Percentiles rank a stretch among this genome's conserved stretches.
These are phyloP conservation scores for Eragrostis nindensis DNA, from an alignment of 176 grass and related monocot species.

Conservation along the genomic window DNA sequence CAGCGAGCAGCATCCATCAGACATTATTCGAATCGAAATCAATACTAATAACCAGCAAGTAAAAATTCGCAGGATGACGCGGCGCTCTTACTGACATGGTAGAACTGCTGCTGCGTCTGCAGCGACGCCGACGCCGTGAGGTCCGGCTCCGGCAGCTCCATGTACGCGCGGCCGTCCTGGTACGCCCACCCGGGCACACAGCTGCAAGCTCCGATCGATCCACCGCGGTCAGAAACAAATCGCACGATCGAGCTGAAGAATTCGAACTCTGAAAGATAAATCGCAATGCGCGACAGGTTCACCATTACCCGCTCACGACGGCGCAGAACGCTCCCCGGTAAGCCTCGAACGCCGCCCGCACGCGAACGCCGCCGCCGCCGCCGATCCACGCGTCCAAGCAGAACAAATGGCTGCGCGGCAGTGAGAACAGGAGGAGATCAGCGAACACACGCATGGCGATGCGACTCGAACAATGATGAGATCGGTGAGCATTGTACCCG, in stretches of 20 bases:
- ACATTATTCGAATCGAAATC: background rate
- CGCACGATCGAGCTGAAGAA: background rate
- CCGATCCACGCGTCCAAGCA: constrained; percentile 59
- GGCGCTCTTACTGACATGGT: constrained; percentile 50
- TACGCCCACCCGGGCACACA: constrained; percentile 84
- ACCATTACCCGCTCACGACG: constrained; percentile 52
- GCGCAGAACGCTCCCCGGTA: constrained; percentile 56
- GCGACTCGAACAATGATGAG: background rate
- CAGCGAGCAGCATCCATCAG: constrained; percentile 8
- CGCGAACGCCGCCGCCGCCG: constrained; percentile 1
- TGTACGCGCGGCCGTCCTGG: constrained; percentile 51
- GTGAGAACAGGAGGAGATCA: background rate
- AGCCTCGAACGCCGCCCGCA: constrained; percentile 46
- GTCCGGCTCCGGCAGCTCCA: constrained; percentile 54
- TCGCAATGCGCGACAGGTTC: background rate
- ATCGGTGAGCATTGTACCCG: constrained; percentile 3
- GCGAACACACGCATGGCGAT: background rate
- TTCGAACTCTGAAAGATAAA: background rate
- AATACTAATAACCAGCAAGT: too few species aligned
- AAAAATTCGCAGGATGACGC: background rate
- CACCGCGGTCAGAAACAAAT: background rate
- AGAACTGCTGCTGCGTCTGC: constrained; percentile 74
- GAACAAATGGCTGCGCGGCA: constrained; percentile 36
- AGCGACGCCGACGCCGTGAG: constrained; percentile 55
- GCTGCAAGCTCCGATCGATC: constrained; percentile 33